These are phyloP conservation scores for Plasmodium blacklocki DNA, from an alignment of 169 alveolate genomes.

Conservation along the genomic window DNA sequence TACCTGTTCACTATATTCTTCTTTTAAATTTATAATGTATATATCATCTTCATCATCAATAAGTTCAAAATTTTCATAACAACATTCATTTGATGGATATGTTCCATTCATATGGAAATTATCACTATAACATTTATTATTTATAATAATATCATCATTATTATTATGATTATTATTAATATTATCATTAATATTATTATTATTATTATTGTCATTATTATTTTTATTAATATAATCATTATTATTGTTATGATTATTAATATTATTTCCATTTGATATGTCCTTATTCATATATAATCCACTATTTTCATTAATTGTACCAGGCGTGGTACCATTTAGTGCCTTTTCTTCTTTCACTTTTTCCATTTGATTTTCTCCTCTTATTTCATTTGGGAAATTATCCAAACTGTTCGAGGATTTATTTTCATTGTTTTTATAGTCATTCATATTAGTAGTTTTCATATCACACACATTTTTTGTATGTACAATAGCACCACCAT, in stretches of 20 bases:
- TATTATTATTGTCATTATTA: background rate
- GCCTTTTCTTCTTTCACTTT: too few relatives aligned
- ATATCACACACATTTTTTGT: too few relatives aligned
- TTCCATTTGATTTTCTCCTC: too few relatives aligned
- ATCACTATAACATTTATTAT: background rate
- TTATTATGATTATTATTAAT: background rate
- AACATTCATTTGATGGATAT: background rate
- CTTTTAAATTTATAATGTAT: slow-evolving; percentile 23
- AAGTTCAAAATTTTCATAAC: background rate
- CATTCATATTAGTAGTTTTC: too few relatives aligned
- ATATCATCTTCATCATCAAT: slow-evolving; percentile 76
- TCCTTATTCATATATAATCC: too few relatives aligned
- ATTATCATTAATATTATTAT: background rate
- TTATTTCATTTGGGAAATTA: too few relatives aligned
- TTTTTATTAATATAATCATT: background rate
- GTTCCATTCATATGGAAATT: background rate
- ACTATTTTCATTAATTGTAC: background rate
- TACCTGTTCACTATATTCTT: slow-evolving; percentile 1
- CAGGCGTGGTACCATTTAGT: too few relatives aligned
- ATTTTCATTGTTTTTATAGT: too few relatives aligned
- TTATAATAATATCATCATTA: too few relatives aligned
- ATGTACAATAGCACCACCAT: too few relatives aligned
- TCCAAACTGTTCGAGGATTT: too few relatives aligned
- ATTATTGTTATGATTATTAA: background rate
- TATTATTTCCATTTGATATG: background rate